Evolutionary conservation across 306 rosid species (phyloP).

Genomic region (Prinsepia uniflora): DNA sequence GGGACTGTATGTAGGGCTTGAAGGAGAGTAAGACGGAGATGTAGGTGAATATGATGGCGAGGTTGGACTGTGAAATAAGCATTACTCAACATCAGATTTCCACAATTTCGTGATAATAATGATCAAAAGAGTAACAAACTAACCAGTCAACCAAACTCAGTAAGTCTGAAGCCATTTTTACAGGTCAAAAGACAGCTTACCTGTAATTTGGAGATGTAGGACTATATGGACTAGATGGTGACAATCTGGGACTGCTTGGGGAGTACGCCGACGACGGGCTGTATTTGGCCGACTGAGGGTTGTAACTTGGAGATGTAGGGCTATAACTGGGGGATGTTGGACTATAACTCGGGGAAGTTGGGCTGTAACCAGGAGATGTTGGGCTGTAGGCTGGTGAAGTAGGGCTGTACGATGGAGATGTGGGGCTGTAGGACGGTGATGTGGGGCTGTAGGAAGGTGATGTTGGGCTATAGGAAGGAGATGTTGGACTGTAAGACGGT

Average conservation of each 20-base stretch:
- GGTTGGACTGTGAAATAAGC: slow-evolving; percentile 66
- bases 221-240: slow-evolving; percentile 95
- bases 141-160: background rate
- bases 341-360: slow-evolving; percentile 62
- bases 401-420: slow-evolving; percentile 78
- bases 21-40: slow-evolving; percentile 92
- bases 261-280: slow-evolving; percentile 94
- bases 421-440: slow-evolving; percentile 78
- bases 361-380: slow-evolving; percentile 60
- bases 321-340: slow-evolving; percentile 75
- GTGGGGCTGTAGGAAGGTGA: slow-evolving; percentile 84
- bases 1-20: slow-evolving; percentile 95
- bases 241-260: slow-evolving; percentile 90
- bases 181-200: slow-evolving; percentile 33
- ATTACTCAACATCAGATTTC: slow-evolving; percentile 11
- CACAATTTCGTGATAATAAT: slow-evolving; percentile 4
- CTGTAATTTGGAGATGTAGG: slow-evolving; percentile 96
- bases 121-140: slow-evolving; percentile 10
- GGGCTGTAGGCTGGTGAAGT: slow-evolving; percentile 82
- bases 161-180: slow-evolving; percentile 1
- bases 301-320: slow-evolving; percentile 90
- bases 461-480: slow-evolving; percentile 63
- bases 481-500: slow-evolving; percentile 54
- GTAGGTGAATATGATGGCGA: slow-evolving; percentile 98
- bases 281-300: slow-evolving; percentile 90